phyloP scores from a whole-genome alignment of 768 basidiomycete genomes.

The Serendipita sp. region DNA sequence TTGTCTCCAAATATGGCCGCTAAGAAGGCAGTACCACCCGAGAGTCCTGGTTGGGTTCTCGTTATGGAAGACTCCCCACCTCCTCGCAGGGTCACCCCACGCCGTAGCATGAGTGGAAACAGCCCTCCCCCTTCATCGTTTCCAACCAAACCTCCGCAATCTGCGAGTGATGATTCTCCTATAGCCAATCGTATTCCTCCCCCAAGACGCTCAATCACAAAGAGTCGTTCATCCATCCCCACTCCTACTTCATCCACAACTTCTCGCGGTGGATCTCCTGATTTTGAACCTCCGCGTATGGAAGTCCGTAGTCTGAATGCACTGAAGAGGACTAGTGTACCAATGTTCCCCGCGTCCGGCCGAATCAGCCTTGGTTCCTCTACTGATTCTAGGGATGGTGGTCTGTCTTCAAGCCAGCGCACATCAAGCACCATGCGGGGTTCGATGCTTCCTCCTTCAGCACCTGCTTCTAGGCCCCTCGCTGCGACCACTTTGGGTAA shows the following conservation, averaged over 20 bases:
- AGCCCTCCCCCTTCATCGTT: not conserved
- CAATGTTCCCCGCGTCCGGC: not conserved
- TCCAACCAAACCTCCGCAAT: not conserved
- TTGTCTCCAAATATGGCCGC: constrained; percentile 11
- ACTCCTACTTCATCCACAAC: not conserved
- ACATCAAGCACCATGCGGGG: not conserved
- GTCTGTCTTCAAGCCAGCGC: not conserved
- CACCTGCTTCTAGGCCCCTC: not conserved
- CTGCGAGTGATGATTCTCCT: not conserved
- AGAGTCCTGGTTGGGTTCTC: constrained; percentile 70
- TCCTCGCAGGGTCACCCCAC: not conserved
- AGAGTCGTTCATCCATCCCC: not conserved
- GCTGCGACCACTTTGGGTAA: not conserved
- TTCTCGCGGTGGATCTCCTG: not conserved
- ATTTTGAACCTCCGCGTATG: not conserved
- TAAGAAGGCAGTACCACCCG: constrained; percentile 33
- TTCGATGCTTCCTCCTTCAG: not conserved
- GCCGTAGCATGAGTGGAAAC: not conserved
- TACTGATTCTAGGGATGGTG: not conserved
- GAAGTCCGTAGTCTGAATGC: not conserved
- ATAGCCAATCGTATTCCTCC: not conserved
- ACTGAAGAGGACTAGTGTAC: not conserved
- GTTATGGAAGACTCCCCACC: constrained; percentile 54
- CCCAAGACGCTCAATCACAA: not conserved
- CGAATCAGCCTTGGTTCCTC: constrained; percentile 1